Evolutionary conservation across 768 basidiomycete species (phyloP), one percentile per base, ranked within the genome.

Genomic region (Boletus fagicola): DNA sequence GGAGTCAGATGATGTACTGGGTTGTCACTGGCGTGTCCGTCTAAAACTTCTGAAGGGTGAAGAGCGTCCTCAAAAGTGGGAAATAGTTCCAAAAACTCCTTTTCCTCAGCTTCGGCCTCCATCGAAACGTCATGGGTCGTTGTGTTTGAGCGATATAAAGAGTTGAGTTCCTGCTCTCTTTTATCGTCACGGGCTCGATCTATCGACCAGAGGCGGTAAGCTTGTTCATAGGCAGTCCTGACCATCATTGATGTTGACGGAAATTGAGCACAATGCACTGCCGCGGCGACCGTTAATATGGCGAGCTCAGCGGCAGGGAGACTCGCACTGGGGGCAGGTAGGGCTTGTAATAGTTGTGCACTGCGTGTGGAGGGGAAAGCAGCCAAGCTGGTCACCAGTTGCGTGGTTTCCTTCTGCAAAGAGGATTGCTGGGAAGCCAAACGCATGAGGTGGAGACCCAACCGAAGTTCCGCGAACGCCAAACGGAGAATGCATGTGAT

Each of bases 31-130:
- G 35, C 20, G 11, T 48, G 53, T 2, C 43, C 40, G 26, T 26
- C 43, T 1, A 16, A 11, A 15, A 11, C n/a, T 35, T 52, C 50
- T 20, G 51, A 33, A 48, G 62, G 56, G 35, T 80, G 76, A 16
- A 86, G 69, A 26, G 72, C 77, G 54, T 88, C 82, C 33, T 88
- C 89, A 62, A 86, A 96, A 12, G 84, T 84, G 13, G 97, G 97
- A 72, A 99, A 99, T 30, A 98, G 70, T 6, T 82, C 74, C 45
- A 86, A 73, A 65, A 98, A 92, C 62, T 98, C 97, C 59, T 79
- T 78, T 69, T 90, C 90, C 67, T 97, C 93, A 38, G 82, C 67
- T 64, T 93, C 89, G 5, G 82, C 83, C 57, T 95, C 94, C 13
- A 79, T 81, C 11, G 79, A 70, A 30, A 78, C 79, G 30, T 80